Percentiles rank a stretch among this genome's conserved stretches.
phyloP scores from a whole-genome alignment of 306 rosid genomes.

The Carpinus viminea region DNA sequence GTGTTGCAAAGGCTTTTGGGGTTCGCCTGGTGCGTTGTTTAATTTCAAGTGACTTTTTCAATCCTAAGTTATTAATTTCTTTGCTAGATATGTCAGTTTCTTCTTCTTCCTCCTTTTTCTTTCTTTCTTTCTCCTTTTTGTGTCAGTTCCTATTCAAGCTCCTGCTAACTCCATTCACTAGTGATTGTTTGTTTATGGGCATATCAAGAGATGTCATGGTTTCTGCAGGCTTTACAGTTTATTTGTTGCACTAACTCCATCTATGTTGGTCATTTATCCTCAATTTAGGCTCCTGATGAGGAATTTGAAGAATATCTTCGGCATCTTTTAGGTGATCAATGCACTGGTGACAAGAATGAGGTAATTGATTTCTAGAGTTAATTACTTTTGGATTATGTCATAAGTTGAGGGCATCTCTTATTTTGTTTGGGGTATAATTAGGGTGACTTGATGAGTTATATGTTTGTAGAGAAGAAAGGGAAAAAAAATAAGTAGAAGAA shows the following conservation, averaged over 20 bases:
- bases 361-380: slow-evolving; percentile 37
- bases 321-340: slow-evolving; percentile 74
- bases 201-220: not conserved
- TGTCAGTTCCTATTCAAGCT: slow-evolving; percentile 16
- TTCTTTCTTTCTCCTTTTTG: slow-evolving; percentile 18
- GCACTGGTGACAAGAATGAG: slow-evolving; percentile 82
- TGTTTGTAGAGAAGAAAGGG: not conserved
- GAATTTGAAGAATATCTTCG: slow-evolving; percentile 93
- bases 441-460: not conserved
- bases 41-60: slow-evolving; percentile 18
- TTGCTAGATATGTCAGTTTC: not conserved
- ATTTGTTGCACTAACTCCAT: slow-evolving; percentile 25
- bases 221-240: slow-evolving; percentile 12
- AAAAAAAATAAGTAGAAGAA: not conserved
- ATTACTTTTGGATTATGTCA: not conserved
- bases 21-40: slow-evolving; percentile 82
- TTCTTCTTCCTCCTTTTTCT: not conserved
- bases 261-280: slow-evolving; percentile 22
- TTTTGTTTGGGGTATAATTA: not conserved
- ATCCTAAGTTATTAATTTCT: not conserved
- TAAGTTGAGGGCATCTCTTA: not conserved
- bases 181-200: slow-evolving; percentile 7
- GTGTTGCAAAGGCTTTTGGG: slow-evolving; percentile 92
- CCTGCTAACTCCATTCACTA: slow-evolving; percentile 18
- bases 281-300: slow-evolving; percentile 91